Base-by-base conservation (phyloP, 495 filamentous ascomycete genomes). In the Letharia lupina region DNA sequence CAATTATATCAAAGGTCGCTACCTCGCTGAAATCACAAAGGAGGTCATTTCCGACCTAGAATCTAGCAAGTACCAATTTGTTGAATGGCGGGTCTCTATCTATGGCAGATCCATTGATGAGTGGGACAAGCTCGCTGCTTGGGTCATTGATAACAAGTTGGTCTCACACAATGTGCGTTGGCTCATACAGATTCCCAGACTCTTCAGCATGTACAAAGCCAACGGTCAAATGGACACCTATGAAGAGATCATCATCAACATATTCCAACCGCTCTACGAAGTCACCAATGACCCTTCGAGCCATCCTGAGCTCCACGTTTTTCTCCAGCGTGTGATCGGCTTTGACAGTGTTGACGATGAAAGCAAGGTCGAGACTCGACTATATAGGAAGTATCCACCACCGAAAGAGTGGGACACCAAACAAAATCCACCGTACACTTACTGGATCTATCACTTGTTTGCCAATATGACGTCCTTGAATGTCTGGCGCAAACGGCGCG, bases 61-160 rank as follows among this genome's bases (percentile, higher is more conserved):
- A 75, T 93, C 93, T 42, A 97, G 93, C 83, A 98, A 98, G 74
- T 98, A 98, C 72, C 94, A 98, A 75, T 96, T 98, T 90, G 95
- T 93, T 9, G 94, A 98, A 79, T 98, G 95, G 91, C 90, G 94
- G 23, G 94, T 98, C 64, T 96, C 91, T 16, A 92, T 98, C 66
- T 98, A 98, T 73, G 94, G 94, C 62, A 87, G 90, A 74, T 87
- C 89, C 9, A 77, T 94, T 39, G 89, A 96, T 67, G 94, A 98
- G 75, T 98, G 94, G 94, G 93, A 98, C 74, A 98, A 96, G 71
- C 84, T 98, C 56, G 93, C 94, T 4, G 90, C 90, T 13, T 98
- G 94, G 94, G 94, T 98, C n/a, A 84, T 98, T 23, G 94, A 98
- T 80, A 96, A 98, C 76, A 98, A 97, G 77, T 81, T 98, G 41